Base-by-base conservation (phyloP, 805 yeast genomes). In the Schwanniomyces vanrijiae region DNA sequence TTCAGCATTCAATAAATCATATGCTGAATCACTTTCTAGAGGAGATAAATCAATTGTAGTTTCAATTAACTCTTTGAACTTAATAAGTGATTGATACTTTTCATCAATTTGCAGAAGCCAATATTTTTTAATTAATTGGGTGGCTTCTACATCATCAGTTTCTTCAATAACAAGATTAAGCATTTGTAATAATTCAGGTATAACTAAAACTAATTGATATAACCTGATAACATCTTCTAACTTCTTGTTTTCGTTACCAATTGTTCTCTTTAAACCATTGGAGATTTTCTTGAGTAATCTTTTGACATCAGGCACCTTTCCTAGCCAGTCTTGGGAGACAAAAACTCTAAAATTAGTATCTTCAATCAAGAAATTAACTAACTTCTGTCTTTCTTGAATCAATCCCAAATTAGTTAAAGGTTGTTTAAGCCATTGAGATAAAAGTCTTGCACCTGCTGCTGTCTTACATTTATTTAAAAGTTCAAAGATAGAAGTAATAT, bases 401-500 rank as follows among this genome's bases (percentile, higher is more conserved):
- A 75, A 81, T 0, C 55, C 59, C 9, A 77, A 60, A 53, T 82
- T 82, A 44, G 96, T 84, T 42, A 94, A 75, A 0, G 99, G 99
- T 66, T 94, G 99, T 60, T 92, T 94, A 50, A 94, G 75, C 99
- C 99, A 94, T 60, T 90, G 96, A 13, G 94, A 84, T 21, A 94
- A 76, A 43, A 91, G 68, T 53, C 98, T 77, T 1, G 92, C 73
- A 6, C 99, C 99, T n/a, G 94, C 90, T 2, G 82, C 77, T 3
- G 96, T 86, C 57, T 88, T 90, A 72, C 98, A 92, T 55, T 84
- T 82, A 71, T 94, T 92, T 56, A 94, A 71, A 38, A 94, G 74
- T 21, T 95, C 97, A 61, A 81, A 91, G 37, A 94, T 68, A 8
- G 95, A 86, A 13, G 68, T 56, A 14, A 70, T 54, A 20, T 61